Conservation (phyloP, 306 rosid genomes). For the Lathyrus sativus region DNA sequence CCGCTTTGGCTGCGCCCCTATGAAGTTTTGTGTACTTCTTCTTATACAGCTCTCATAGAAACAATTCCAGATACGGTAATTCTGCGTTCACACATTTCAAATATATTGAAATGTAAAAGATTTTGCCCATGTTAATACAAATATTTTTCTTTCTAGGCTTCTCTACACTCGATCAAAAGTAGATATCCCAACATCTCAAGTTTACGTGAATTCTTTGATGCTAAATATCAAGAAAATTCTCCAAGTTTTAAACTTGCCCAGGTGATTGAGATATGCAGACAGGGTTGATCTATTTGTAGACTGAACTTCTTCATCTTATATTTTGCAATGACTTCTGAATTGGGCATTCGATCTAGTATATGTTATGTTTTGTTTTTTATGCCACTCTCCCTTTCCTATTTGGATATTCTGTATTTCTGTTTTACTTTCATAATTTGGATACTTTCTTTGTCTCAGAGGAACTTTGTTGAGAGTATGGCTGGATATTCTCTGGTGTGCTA, state of each 20-base stretch:
- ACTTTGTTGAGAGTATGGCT: conserved; percentile 99
- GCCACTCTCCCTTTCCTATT: neutral
- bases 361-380: conserved; percentile 14
- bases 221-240: conserved; percentile 89
- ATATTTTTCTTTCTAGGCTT: conserved; percentile 67
- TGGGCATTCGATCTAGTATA: conserved; percentile 13
- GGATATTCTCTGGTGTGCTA: conserved; percentile 99
- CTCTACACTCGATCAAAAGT: conserved; percentile 95
- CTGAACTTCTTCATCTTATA: conserved; percentile 33
- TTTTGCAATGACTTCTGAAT: conserved; percentile 26
- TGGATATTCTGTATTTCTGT: conserved; percentile 13
- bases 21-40: conserved; percentile 94
- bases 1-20: conserved; percentile 99
- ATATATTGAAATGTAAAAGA: conserved; percentile 34
- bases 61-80: conserved; percentile 98
- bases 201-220: conserved; percentile 87
- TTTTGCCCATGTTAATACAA: conserved; percentile 14
- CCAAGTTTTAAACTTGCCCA: conserved; percentile 98
- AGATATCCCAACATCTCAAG: conserved; percentile 78
- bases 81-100: conserved; percentile 32
- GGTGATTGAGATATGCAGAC: conserved; percentile 55
- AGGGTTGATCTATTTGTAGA: conserved; percentile 9
- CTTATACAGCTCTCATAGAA: conserved; percentile 95
- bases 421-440: conserved; percentile 27
- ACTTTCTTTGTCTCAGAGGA: conserved; percentile 68